Conservation (phyloP, 2,329 filamentous ascomycete genomes). For the Aspergillus transmontanensis region DNA sequence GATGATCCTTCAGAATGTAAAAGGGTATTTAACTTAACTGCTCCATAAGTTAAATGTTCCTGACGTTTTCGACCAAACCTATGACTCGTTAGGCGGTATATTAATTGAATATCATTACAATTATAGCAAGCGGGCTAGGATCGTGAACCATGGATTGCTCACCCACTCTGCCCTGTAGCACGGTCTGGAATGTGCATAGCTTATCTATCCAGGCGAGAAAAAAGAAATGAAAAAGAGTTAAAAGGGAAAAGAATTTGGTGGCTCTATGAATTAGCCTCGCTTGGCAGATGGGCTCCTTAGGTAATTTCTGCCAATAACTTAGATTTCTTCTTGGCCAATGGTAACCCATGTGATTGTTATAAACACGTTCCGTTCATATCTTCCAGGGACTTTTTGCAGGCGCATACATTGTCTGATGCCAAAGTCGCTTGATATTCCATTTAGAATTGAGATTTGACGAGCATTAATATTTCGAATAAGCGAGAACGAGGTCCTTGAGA, state of each 20-base stretch:
- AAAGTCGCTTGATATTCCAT: background rate
- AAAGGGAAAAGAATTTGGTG: background rate
- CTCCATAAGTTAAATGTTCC: conserved; percentile 4
- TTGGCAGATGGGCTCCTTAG: background rate
- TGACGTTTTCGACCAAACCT: background rate
- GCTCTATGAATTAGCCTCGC: background rate
- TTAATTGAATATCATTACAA: background rate
- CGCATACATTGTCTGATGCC: background rate
- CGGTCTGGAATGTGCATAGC: background rate
- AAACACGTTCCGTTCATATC: background rate
- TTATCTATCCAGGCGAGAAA: background rate
- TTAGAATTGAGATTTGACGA: background rate
- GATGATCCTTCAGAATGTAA: background rate
- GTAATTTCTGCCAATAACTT: background rate
- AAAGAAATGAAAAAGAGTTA: background rate
- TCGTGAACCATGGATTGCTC: background rate
- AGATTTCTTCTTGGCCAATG: background rate
- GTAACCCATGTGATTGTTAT: background rate
- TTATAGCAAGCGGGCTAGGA: background rate
- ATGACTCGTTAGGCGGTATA: background rate
- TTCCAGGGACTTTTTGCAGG: background rate
- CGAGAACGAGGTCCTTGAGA: background rate
- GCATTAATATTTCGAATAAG: no score
- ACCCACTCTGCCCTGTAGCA: background rate
- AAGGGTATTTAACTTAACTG: background rate